Base-by-base conservation (phyloP, 495 filamentous ascomycete species). In the Chaetomium cochliodes region DNA sequence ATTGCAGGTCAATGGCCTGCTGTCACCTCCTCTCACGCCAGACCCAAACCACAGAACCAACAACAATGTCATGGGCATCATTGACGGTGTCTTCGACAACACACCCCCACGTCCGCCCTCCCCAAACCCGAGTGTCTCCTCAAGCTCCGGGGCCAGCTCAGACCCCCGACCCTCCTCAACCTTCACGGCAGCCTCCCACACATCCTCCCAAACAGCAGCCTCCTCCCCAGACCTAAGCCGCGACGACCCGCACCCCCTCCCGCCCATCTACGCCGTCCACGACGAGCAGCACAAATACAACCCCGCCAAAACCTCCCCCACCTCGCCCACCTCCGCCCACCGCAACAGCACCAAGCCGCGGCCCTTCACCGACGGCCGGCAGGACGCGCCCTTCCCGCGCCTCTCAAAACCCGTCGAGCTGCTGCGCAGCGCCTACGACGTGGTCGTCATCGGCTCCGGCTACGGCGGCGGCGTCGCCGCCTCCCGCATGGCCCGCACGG, bases 381-480 rank as follows among this genome's bases (percentile, higher is more conserved):
- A 72, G 18, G 69, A 64, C 30, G 26, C 58, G 71, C 33, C 62
- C 50, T 85, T 79, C 65, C 85, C 86, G 1, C 78, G 79, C 1
- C 78, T 89, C 26, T 82, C 81, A 56, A 81, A 78, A 62, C 81
- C 86, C 0, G 80, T 88, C 22, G 78, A 85, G 64, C 78, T 82
- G 18, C 81, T 89, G 68, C 76, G 83, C 37, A 70, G 75, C 46
- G 69, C 75, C n/a, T 88, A 89, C 60, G 87, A 90, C 69, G 82
- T 84, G 25, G 82, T 90, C 26, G 83, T 90, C 16, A 82, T 89
- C 53, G 87, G 88, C 0, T 88, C 85, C 20, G 88, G 87, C 1
- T 89, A 89, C 73, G 87, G 87, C 16, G 88, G 87, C 59, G 86
- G 82, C 18, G 85, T 89, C 18, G 85, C 87, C 16, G 88, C 86